A percentile compares a stretch with the other conserved stretches of the same genome.
These are phyloP conservation scores for Adansonia rubrostipa DNA, from an alignment of 441 rosid genomes.

Conservation along the genomic window DNA sequence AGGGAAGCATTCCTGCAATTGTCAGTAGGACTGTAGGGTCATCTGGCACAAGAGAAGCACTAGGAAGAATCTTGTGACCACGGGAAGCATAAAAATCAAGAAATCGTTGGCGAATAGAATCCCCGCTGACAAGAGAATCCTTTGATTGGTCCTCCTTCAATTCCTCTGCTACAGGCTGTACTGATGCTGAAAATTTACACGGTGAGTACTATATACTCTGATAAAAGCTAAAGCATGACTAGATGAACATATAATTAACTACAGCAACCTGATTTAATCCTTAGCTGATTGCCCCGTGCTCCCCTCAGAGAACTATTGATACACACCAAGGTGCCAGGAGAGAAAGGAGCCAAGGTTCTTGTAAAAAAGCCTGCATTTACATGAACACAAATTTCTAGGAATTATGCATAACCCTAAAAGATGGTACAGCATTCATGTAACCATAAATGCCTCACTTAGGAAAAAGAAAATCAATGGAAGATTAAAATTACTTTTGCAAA, in stretches of 20 bases:
- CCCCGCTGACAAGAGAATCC: conserved; percentile 63
- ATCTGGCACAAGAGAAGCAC: conserved; percentile 93
- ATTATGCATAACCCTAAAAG: conserved; percentile 16
- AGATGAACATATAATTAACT: conserved; percentile 17
- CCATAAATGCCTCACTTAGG: not conserved
- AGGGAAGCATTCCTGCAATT: conserved; percentile 98
- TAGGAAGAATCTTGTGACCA: conserved; percentile 86
- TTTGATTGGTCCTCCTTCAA: conserved; percentile 43
- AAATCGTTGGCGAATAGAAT: conserved; percentile 75
- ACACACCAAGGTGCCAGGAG: conserved; percentile 41
- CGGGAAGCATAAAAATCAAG: conserved; percentile 88
- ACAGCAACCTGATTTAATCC: conserved; percentile 61
- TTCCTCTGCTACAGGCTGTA: conserved; percentile 65
- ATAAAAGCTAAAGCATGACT: conserved; percentile 30
- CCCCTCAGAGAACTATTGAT: conserved; percentile 30
- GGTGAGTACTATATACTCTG: conserved; percentile 33
- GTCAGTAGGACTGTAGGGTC: conserved; percentile 93
- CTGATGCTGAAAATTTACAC: conserved; percentile 62
- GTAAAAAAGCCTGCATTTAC: conserved; percentile 52
- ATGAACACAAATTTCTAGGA: conserved; percentile 19
- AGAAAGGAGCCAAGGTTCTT: conserved; percentile 38
- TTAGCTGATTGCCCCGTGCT: conserved; percentile 34
- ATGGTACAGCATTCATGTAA: not conserved
- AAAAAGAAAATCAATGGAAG: conserved; percentile 10
- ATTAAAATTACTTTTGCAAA: not conserved